Conservation (phyloP, 345 rosid species). For the Linum trigynum region DNA sequence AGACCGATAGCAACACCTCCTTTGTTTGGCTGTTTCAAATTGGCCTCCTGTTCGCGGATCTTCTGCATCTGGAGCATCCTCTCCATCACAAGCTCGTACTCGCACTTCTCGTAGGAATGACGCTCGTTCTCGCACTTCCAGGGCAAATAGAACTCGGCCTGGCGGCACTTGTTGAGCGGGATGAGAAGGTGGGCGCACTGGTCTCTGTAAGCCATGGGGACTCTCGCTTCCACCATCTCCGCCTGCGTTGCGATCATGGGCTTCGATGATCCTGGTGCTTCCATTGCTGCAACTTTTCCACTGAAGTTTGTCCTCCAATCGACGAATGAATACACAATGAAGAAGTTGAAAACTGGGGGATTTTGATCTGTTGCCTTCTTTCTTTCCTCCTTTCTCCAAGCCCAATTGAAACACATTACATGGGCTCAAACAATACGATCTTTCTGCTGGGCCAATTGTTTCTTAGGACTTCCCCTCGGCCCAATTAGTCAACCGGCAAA, state of each 20-base stretch:
- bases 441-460: no score
- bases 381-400: neutral
- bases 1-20: conserved; percentile 44
- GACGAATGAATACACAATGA: neutral
- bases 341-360: neutral
- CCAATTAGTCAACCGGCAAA: no score
- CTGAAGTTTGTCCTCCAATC: neutral
- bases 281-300: conserved; percentile 31
- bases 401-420: no score
- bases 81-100: conserved; percentile 97
- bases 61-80: conserved; percentile 97
- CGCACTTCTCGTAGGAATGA: conserved; percentile 92
- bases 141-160: conserved; percentile 83
- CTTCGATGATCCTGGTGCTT: conserved; percentile 80
- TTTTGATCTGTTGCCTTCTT: neutral
- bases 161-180: conserved; percentile 95
- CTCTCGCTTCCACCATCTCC: conserved; percentile 79
- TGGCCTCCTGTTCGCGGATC: conserved; percentile 78
- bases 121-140: conserved; percentile 98
- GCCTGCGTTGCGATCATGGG: conserved; percentile 94
- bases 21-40: conserved; percentile 35
- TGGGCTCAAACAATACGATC: no score
- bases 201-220: conserved; percentile 79
- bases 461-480: no score
- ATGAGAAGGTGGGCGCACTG: conserved; percentile 92